A percentile compares a stretch with the other conserved stretches of the same genome.
Evolutionary conservation across 108 stramenopile genomes (phyloP).

Genomic region (Asterionellopsis glacialis): DNA sequence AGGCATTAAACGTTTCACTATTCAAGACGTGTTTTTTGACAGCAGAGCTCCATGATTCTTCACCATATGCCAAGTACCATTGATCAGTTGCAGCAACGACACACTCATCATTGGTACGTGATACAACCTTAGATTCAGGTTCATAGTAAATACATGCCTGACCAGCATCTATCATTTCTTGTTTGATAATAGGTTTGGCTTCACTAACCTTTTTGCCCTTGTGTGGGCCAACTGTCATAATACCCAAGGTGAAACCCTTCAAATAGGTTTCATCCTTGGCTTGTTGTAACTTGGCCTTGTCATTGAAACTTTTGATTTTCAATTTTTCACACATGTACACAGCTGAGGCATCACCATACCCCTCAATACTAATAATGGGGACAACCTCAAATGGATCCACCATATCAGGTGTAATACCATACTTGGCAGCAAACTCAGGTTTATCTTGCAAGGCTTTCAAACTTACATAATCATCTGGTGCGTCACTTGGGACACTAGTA

Average conservation of each 20-base stretch:
- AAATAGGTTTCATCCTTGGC: constrained; percentile 96
- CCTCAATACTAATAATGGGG: constrained; percentile 97
- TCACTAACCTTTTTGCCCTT: constrained; percentile 93
- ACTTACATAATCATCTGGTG: constrained; percentile 97
- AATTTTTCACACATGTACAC: constrained; percentile 93
- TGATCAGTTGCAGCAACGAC: constrained; percentile 98
- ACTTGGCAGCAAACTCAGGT: constrained; percentile 93
- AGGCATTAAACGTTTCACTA: constrained; percentile 84
- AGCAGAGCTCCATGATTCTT: constrained; percentile 80
- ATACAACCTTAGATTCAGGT: constrained; percentile 91
- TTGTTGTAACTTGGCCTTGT: constrained; percentile 89
- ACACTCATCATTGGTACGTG: constrained; percentile 96
- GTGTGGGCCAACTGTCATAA: constrained; percentile 90
- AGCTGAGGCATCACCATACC: constrained; percentile 90
- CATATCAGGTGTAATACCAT: constrained; percentile 91
- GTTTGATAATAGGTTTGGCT: constrained; percentile 90
- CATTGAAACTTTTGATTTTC: constrained; percentile 90
- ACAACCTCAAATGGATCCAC: constrained; percentile 90
- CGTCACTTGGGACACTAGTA: constrained; percentile 97
- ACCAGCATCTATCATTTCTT: constrained; percentile 90
- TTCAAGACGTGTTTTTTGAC: constrained; percentile 87
- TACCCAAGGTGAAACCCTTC: constrained; percentile 95
- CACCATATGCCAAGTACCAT: constrained; percentile 98
- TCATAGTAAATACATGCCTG: constrained; percentile 94
- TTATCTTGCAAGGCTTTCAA: constrained; percentile 93